Evolutionary conservation across 202 grass and related monocot species (phyloP), one percentile per base, ranked within the genome.

Genomic region (Cymbopogon flexuosus): DNA sequence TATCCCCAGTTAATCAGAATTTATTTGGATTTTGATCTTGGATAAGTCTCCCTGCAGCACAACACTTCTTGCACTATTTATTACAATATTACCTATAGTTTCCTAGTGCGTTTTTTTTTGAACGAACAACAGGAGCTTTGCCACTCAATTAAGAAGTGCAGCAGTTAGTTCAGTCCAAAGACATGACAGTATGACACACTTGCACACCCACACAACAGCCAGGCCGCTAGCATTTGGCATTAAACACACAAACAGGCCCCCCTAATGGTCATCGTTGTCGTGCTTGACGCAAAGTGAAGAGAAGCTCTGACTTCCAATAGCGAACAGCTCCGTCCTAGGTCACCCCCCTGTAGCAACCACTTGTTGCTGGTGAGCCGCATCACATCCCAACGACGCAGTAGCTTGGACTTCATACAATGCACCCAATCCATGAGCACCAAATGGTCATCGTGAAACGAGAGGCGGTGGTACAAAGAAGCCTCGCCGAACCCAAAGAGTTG

Each of bases 1-100:
- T 81, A 76, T 72, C 29, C 11, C 59, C 24, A 59, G 21, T 49
- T 40, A 59, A 81, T 41, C 52, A 81, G 33, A 72, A 49, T 70
- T 36, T 82, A 22, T 77, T 86, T 75, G 34, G 12, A 54, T 57
- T 30, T 79, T 22, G 57, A 33, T 72, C 23, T 64, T 29, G 59
- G n/a, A 67, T 78, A 30, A 68, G 62, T 68, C n/a, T 49, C 70
- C 29, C 58, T 73, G 31, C 78, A 78, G 35, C 45, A 47, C 37
- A 37, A 51, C 27, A 2, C 15, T 71, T 65, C 63, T 29, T 78
- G 19, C 60, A 76, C 35, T 69, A 81, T 29, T 29, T 58, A 58
- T 23, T 58, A 58, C 22, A 54, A 54, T 29, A 46, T 76, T 64
- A 66, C 33, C 18, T 80, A 75, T 52, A 67, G 60, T 81, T 51